These are phyloP conservation scores for Umbelopsis sp. DNA, from an alignment of 192 early-diverging fungal species.

Conservation along the genomic window DNA sequence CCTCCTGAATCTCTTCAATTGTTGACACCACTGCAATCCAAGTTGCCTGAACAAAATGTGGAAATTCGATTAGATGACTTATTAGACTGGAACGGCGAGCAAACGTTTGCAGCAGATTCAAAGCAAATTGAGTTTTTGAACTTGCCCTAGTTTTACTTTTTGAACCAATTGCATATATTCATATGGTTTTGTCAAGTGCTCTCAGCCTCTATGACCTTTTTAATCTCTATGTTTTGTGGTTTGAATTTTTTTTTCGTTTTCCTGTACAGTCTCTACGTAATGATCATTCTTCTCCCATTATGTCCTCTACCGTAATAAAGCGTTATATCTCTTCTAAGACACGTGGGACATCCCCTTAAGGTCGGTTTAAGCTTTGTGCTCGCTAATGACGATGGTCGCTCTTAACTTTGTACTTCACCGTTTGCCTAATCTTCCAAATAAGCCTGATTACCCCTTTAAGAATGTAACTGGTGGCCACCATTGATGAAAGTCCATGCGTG, in stretches of 20 bases:
- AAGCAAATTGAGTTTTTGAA: conserved; percentile 8
- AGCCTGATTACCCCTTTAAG: no score
- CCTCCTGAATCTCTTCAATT: background rate
- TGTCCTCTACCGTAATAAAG: background rate
- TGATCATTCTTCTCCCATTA: background rate
- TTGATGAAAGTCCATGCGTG: no score
- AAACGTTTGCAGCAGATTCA: conserved; percentile 16
- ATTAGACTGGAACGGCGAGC: conserved; percentile 42
- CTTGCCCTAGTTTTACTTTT: conserved; percentile 5
- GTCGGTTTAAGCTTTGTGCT: no score
- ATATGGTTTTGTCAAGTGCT: conserved; percentile 5
- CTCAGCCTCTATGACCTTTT: background rate
- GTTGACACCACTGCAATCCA: conserved; percentile 16
- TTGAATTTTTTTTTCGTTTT: background rate
- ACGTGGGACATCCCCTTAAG: no score
- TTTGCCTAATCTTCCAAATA: no score
- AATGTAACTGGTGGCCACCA: no score
- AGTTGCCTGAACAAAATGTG: background rate
- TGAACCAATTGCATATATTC: conserved; percentile 8
- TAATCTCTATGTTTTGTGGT: background rate
- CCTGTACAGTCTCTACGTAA: background rate
- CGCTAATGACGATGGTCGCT: no score
- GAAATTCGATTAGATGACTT: conserved; percentile 37
- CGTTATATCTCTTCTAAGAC: background rate
- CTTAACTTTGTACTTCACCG: no score